Base-by-base conservation (phyloP, 2,329 filamentous ascomycete species). In the Fusarium drepaniforme region DNA sequence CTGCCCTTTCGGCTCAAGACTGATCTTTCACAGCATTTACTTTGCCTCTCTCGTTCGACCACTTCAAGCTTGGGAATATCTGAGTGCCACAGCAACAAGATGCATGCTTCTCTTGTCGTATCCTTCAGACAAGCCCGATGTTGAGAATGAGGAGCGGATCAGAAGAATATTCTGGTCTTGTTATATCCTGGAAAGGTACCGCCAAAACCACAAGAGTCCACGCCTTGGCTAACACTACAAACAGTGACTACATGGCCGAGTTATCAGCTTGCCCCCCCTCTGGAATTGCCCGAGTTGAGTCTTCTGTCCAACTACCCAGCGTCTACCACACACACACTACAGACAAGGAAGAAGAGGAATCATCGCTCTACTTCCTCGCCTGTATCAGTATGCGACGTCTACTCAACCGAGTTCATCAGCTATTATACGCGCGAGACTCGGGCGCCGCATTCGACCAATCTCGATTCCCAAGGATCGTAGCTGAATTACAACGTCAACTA, bases 81-180 rank as follows among this genome's bases (percentile, higher is more conserved):
- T 89, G 62, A 86, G 84, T 58, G 83, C 85, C 1, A 85, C 86
- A 0, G 86, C 88, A 0, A 83, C 86, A 1, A 87, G 88, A 72
- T 88, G 87, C 65, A 84, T 88, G 2, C 77, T 88, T 1, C 81
- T 89, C 0, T 75, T 88, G 3, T 86, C 87, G 0, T 88, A 88
- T 57, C 81, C 82, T 3, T 78, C 80, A 0, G 78, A 73, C 4
- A 81, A 79, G 11, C 81, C 82, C 35, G 79, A 79, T 0, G 72
- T 76, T 0, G 84, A 88, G 69, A 85, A 87, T 4, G 80, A 84
- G 42, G 87, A 89, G 73, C 85, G 87, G 4, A 84, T 88, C 1
- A 80, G 85, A 16, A 81, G 88, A 1, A 88, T 89, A 63, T 89
- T 89, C 70, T 89, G 87, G 87, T 86, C 88, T 0, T 89, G 87